Evolutionary conservation across 768 basidiomycete genomes (phyloP), one percentile per base, ranked within the genome.

Genomic region (Hypholoma sublateritium): DNA sequence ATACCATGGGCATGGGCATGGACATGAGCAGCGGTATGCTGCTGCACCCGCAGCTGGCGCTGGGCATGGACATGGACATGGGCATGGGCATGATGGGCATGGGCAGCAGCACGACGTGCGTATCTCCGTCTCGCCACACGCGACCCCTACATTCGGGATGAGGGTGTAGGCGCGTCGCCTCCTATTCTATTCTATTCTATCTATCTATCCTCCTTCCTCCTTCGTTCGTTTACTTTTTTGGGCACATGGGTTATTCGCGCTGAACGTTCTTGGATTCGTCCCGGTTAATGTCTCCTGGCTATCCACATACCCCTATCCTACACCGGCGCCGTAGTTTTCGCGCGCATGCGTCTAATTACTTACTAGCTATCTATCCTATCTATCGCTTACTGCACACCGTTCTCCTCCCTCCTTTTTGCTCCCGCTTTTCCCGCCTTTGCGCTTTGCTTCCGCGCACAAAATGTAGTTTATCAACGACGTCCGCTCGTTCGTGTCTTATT

Each of bases 101-200:
- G 50, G 32, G 36, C 50, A 50, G 48, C 41, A 42, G 28, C 41
- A 19, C 28, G 28, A 17, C 9, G 34, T 19, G n/a, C 67, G 76
- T 73, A 66, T 32, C 5, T 32, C 28, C 28, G 28, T 32, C 28
- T 57, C 73, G 72, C 66, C 78, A 59, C 77, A 79, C 77, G 49
- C 80, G 73, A 28, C 78, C 72, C 65, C 75, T 75, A 70, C 74
- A 62, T 66, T 78, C 74, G 79, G 79, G 76, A 77, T 81, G 78
- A 80, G 75, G 61, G 79, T 47, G 5, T 56, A 50, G 52, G 48
- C 45, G n/a, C 22, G 21, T 9, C 35, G 17, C 39, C 37, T 49
- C 24, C 25, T 34, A 16, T 35, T 21, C 17, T 55, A 19, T 34
- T 19, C 14, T 44, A 16, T 45, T 32, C 25, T 25, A 42, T 53